phyloP scores from a whole-genome alignment of 106 monocot genomes.

The Posidonia australis region DNA sequence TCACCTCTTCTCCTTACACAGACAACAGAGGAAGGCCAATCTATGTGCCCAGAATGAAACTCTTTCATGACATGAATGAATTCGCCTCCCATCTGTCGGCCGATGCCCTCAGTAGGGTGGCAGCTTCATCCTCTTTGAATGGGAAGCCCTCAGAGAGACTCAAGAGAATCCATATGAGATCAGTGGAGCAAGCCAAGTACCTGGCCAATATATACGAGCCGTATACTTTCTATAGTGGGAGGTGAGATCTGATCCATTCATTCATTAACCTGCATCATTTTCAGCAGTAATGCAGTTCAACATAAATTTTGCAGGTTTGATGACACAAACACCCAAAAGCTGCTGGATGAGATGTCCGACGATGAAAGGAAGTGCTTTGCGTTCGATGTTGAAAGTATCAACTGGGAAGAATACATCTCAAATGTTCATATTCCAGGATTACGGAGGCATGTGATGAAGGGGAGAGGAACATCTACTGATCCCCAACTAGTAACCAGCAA shows the following conservation, averaged over 20 bases:
- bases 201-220: slow-evolving; percentile 75
- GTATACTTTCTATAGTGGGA: slow-evolving; percentile 73
- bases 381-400: slow-evolving; percentile 52
- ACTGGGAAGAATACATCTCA: slow-evolving; percentile 76
- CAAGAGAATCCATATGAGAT: slow-evolving; percentile 37
- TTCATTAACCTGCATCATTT: neutral
- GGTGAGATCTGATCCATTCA: slow-evolving; percentile 23
- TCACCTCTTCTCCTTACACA: slow-evolving; percentile 35
- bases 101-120: slow-evolving; percentile 18
- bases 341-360: slow-evolving; percentile 63
- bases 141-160: slow-evolving; percentile 30
- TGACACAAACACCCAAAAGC: slow-evolving; percentile 43
- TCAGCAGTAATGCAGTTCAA: neutral
- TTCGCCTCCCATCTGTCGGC: slow-evolving; percentile 32
- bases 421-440: slow-evolving; percentile 79
- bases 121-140: neutral
- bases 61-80: slow-evolving; percentile 47
- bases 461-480: slow-evolving; percentile 29
- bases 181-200: slow-evolving; percentile 55
- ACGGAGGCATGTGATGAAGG: slow-evolving; percentile 82
- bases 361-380: slow-evolving; percentile 57
- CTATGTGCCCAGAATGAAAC: slow-evolving; percentile 33
- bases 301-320: slow-evolving; percentile 35
- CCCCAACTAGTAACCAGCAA: neutral
- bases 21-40: slow-evolving; percentile 50